Base-by-base conservation (phyloP, 2,329 filamentous ascomycete species). In the Neopestalotiopsis clavispora region DNA sequence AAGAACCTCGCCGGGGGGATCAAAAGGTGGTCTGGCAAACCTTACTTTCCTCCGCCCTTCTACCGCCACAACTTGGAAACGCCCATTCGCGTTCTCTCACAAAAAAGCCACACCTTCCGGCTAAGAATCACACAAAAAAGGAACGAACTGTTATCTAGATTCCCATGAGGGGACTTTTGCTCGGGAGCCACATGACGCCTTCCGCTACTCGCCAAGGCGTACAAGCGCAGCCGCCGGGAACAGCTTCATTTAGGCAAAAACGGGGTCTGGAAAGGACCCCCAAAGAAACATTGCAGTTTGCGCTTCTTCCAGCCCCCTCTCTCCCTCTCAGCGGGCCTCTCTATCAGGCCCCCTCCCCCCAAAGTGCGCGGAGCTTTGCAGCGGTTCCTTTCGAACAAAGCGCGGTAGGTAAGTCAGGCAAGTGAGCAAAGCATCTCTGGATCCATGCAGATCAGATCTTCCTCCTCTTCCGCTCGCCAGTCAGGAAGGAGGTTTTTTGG, bases 221-320 rank as follows among this genome's bases (percentile, higher is more conserved):
- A 30, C 20, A 49, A 65, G 42, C 42, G 62, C 42, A 65, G 62
- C 62, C 62, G 62, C 42, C 30, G 38, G 62, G 62, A 49, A 40
- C 40, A 30, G 62, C 40, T 42, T 34, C 62, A 65, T 49, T 65
- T 65, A 65, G 62, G 38, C 62, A 65, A 49, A 65, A 45, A 52
- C 12, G 23, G 23, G 40, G 14, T 28, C 23, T 28, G n/a, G 42
- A 30, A 6, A n/a, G 12, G 62, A 5, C 13, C n/a, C 60, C 7
- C 34, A 38, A 38, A 38, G 10, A 38, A 10, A 38, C 6, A 38
- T 38, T 7, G 6, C 6, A 38, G 34, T 28, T 28, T 38, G 34
- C 6, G 34, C 34, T 38, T 7, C 34, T 38, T 38, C 38, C 20
- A 28, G 34, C 32, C 32, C 13, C 32, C 30, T 5, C 14, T 10